Evolutionary conservation across 257 asterid species (phyloP).

Genomic region (Catharanthus roseus): DNA sequence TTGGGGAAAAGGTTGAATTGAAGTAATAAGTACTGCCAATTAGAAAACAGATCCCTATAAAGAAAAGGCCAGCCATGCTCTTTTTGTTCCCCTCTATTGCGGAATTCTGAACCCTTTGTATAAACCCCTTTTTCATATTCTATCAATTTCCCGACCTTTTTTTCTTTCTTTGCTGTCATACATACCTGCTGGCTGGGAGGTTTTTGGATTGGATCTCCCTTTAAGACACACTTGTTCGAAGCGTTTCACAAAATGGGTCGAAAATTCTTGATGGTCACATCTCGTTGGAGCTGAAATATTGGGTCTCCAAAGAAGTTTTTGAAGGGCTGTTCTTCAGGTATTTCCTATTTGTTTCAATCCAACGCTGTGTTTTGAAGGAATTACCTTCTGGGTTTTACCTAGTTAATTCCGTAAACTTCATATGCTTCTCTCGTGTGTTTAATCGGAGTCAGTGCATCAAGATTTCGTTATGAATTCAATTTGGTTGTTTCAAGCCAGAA

Average conservation of each 20-base stretch:
- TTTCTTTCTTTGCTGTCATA: no score
- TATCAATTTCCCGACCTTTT: constrained; percentile 14
- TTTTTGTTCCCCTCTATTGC: not conserved
- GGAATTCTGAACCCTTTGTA: not conserved
- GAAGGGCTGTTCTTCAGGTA: constrained; percentile 1
- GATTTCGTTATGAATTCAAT: not conserved
- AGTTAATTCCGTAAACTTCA: not conserved
- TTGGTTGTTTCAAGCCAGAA: not conserved
- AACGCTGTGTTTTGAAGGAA: not conserved
- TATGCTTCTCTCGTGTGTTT: not conserved
- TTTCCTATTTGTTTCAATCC: constrained; percentile 5
- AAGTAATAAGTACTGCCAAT: not conserved
- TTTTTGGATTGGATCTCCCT: constrained; percentile 24
- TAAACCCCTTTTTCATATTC: constrained; percentile 18
- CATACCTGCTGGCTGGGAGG: no score
- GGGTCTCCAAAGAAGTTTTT: not conserved
- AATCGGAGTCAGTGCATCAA: not conserved
- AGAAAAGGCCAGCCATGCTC: constrained; percentile 6
- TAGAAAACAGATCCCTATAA: constrained; percentile 7
- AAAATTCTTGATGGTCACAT: not conserved
- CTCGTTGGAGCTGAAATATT: constrained; percentile 1
- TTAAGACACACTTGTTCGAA: constrained; percentile 3
- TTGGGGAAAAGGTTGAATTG: not conserved
- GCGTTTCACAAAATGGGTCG: constrained; percentile 5
- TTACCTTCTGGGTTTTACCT: constrained; percentile 9